Evolutionary conservation across 352 stramenopile genomes (phyloP).

Genomic region (Nothophytophthora sp.): DNA sequence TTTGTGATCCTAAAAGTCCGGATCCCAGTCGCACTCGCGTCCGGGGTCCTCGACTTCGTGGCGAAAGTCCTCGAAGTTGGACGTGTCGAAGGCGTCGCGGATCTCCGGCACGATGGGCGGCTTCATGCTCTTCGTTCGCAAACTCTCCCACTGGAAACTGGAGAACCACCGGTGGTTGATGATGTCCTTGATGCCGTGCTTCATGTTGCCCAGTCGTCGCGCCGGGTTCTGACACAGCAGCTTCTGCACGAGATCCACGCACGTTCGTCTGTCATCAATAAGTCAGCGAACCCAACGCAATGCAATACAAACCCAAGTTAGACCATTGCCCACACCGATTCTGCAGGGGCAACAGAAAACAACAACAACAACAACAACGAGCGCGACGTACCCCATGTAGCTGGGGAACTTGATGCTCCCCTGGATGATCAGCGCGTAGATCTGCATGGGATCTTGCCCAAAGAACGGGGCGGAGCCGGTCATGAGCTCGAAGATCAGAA

Average conservation of each 20-base stretch:
- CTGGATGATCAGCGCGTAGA: slow-evolving; percentile 92
- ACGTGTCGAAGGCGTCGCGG: slow-evolving; percentile 75
- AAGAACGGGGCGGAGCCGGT: slow-evolving; percentile 88
- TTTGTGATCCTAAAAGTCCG: slow-evolving; percentile 80
- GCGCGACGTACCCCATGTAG: slow-evolving; percentile 75
- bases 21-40: slow-evolving; percentile 71
- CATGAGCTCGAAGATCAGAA: slow-evolving; percentile 92
- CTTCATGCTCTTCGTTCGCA: slow-evolving; percentile 62
- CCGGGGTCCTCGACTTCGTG: slow-evolving; percentile 67
- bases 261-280: slow-evolving; percentile 68
- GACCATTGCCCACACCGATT: too few species aligned
- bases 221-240: slow-evolving; percentile 80
- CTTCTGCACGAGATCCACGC: slow-evolving; percentile 88
- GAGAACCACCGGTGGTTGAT: slow-evolving; percentile 87
- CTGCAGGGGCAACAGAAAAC: too few species aligned
- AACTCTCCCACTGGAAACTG: slow-evolving; percentile 63
- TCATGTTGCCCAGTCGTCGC: slow-evolving; percentile 80
- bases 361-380: background rate
- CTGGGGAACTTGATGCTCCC: slow-evolving; percentile 86
- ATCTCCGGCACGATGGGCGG: slow-evolving; percentile 77
- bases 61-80: slow-evolving; percentile 81
- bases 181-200: slow-evolving; percentile 84
- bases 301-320: too few species aligned
- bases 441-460: slow-evolving; percentile 90
- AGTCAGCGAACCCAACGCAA: slow-evolving; percentile 1